Evolutionary conservation across 306 rosid species (phyloP).

Genomic region (Vicia faba): DNA sequence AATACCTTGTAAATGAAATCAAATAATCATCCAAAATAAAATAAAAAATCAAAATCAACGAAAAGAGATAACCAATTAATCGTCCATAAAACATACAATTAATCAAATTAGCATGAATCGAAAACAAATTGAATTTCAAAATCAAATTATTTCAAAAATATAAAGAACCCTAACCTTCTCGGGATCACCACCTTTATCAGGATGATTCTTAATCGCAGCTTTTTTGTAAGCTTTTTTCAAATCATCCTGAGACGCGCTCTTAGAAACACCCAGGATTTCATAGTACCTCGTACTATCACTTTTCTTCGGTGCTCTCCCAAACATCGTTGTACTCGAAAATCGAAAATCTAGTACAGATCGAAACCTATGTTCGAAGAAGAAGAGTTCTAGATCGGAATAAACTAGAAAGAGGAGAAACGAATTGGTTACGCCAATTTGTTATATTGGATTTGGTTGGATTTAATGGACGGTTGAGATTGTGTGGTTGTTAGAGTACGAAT

Average conservation of each 20-base stretch:
- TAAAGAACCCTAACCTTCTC: conserved; percentile 54
- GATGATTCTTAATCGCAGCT: conserved; percentile 89
- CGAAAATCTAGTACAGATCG: conserved; percentile 4
- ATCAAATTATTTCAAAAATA: too few species aligned
- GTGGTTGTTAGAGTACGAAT: background rate
- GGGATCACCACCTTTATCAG: conserved; percentile 93
- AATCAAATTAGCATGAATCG: background rate
- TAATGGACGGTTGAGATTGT: conserved; percentile 11
- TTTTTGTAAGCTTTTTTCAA: conserved; percentile 86
- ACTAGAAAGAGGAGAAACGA: background rate
- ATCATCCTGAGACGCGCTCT: conserved; percentile 75
- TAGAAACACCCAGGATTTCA: conserved; percentile 72
- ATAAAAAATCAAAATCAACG: background rate
- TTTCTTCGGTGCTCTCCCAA: conserved; percentile 75
- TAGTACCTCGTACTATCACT: conserved; percentile 73
- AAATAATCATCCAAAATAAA: background rate
- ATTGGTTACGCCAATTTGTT: background rate
- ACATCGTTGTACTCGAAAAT: conserved; percentile 56
- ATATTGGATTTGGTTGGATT: conserved; percentile 8
- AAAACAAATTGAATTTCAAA: background rate
- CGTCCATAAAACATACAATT: background rate
- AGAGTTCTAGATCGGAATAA: conserved; percentile 28
- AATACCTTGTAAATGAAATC: background rate
- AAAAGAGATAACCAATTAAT: background rate
- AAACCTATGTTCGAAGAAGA: conserved; percentile 2